Evolutionary conservation across 495 filamentous ascomycete species (phyloP).

Genomic region (Parmelia sp.): DNA sequence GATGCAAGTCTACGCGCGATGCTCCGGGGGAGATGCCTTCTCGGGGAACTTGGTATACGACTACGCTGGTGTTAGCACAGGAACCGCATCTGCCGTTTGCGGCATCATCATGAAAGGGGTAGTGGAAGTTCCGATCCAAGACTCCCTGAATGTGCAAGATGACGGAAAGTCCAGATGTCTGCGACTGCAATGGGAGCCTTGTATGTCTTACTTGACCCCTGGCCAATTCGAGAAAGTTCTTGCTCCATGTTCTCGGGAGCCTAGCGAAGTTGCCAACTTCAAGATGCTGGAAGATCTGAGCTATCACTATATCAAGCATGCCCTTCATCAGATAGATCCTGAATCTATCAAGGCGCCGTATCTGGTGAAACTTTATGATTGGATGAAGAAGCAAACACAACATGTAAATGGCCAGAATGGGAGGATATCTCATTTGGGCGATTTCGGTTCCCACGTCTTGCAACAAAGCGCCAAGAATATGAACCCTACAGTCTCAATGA

Average conservation of each 20-base stretch:
- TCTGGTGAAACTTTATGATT: background rate
- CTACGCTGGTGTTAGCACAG: background rate
- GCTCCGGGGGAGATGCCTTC: background rate
- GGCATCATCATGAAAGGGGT: background rate
- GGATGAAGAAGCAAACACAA: too few relatives aligned
- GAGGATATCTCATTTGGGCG: too few relatives aligned
- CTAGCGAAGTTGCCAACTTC: too few relatives aligned
- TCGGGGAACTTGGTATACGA: background rate
- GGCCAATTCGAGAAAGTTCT: too few relatives aligned
- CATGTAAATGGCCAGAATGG: too few relatives aligned
- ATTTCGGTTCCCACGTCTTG: too few relatives aligned
- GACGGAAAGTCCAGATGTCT: constrained; percentile 7
- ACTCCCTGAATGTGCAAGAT: too few relatives aligned
- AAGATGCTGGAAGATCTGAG: background rate
- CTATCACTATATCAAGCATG: background rate
- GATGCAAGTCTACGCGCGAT: background rate
- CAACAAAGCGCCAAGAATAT: background rate
- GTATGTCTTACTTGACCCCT: background rate
- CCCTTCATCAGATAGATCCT: background rate
- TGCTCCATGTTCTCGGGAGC: background rate
- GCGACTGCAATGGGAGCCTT: background rate
- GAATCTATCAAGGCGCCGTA: background rate
- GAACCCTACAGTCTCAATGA: background rate
- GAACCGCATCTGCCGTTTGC: background rate
- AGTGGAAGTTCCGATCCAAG: background rate